Base-by-base conservation (phyloP, 2,329 filamentous ascomycete species). In the Rhinocladiella mackenziei region DNA sequence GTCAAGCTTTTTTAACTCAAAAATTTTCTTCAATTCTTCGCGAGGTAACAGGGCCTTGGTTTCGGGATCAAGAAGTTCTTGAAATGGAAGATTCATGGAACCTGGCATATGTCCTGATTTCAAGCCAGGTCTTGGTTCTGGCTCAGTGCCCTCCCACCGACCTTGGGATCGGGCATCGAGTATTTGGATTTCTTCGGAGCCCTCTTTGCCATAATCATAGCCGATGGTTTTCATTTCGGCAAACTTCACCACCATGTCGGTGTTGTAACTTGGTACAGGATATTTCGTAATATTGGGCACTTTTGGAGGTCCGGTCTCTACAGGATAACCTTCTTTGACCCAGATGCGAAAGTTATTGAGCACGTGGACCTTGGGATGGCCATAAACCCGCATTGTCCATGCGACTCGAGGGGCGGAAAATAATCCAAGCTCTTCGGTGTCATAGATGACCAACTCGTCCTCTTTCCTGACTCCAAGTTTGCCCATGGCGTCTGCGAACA, bases 281-380 rank as follows among this genome's bases (percentile, higher is more conserved):
- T 76, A 76, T 34, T 65, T 65, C 22, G 66, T 68, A 45, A 62
- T 62, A 44, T 71, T 67, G 10, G 55, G 55, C 4, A 48, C 44
- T 14, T 62, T 55, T 3, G 64, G 61, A 10, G 61, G 54, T 1
- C 91, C 89, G n/a, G 80, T 81, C 69, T 95, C 89, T 1, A 83
- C 84, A 0, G 89, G 86, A 54, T 82, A 78, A 1, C 86, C 88
- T 60, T 94, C 75, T 23, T 91, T 84, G 1, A 91, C 82, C 88
- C 89, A 98, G n/a, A 86, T 68, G 64, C 83, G 86, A 70, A 96
- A 98, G 70, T 98, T 98, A 71, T 98, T 94, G 43, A 98, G 70
- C 13, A 98, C 69, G 64, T 96, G 89, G 10, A 98, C 91, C 53
- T 80, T 83, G 32, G 80, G 73, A 64, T 98, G 92, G 1, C 92